Conservation (phyloP, 768 basidiomycete genomes). For the Antrodiella citrinella region DNA sequence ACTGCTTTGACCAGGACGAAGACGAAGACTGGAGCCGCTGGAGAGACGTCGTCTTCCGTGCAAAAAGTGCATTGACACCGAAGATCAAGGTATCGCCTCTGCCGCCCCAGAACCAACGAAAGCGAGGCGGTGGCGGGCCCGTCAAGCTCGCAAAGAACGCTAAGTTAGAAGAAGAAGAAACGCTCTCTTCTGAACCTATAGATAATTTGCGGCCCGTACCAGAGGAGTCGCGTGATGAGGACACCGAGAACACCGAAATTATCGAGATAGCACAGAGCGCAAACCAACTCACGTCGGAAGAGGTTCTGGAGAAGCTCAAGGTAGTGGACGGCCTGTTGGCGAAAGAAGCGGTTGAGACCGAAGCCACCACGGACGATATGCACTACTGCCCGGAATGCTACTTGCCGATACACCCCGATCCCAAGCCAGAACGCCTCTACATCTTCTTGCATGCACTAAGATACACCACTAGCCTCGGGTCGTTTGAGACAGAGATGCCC, state of each 20-base stretch:
- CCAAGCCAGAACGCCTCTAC: constrained; percentile 83
- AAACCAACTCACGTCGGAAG: constrained; percentile 37
- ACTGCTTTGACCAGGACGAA: constrained; percentile 50
- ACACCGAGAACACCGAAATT: not conserved
- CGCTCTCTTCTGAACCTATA: not conserved
- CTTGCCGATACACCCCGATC: constrained; percentile 88
- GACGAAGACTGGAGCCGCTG: constrained; percentile 85
- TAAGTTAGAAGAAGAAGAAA: not conserved
- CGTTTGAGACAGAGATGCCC: constrained; percentile 81
- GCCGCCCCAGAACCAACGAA: constrained; percentile 53
- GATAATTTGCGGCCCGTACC: not conserved
- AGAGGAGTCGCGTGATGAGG: constrained; percentile 11
- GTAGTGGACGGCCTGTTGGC: not conserved
- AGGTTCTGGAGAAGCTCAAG: constrained; percentile 33
- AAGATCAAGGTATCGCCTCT: constrained; percentile 35
- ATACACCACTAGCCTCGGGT: constrained; percentile 77
- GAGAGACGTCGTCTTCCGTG: constrained; percentile 78
- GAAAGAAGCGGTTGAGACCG: not conserved
- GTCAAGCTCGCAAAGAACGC: constrained; percentile 3
- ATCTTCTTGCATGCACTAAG: constrained; percentile 91
- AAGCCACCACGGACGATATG: constrained; percentile 17
- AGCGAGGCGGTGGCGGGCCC: constrained; percentile 57
- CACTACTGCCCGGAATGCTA: constrained; percentile 87
- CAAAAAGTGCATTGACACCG: constrained; percentile 50
- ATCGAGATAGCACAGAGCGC: not conserved